Evolutionary conservation across 805 yeast species (phyloP).

Genomic region (Kregervanrija fluxuum): DNA sequence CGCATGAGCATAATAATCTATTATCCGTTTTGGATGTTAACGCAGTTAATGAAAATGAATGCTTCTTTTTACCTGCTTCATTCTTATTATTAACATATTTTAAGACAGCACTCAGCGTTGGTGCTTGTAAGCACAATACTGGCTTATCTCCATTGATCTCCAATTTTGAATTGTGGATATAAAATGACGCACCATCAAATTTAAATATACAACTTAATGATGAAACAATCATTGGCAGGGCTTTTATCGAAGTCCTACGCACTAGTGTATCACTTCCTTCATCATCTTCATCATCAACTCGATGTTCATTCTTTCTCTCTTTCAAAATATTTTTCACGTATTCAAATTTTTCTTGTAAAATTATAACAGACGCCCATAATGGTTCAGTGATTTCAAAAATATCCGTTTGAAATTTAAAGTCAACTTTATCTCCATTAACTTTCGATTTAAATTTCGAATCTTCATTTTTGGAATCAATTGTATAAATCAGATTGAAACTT

Average conservation of each 20-base stretch:
- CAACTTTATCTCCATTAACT: conserved; percentile 62
- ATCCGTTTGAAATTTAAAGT: conserved; percentile 54
- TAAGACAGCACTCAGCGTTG: conserved; percentile 56
- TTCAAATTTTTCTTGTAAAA: conserved; percentile 23
- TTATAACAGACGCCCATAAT: conserved; percentile 37
- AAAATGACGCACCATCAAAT: conserved; percentile 66
- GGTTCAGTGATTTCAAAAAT: conserved; percentile 50
- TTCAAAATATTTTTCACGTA: conserved; percentile 5
- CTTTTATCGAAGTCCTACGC: too few species aligned
- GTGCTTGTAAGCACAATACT: conserved; percentile 61
- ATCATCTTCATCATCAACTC: too few species aligned
- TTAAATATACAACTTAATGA: conserved; percentile 45
- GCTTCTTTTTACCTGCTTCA: conserved; percentile 30
- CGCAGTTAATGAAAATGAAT: conserved; percentile 43
- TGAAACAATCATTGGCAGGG: background rate
- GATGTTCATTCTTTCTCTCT: background rate
- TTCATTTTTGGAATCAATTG: conserved; percentile 19
- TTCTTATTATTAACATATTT: conserved; percentile 39
- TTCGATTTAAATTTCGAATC: conserved; percentile 33
- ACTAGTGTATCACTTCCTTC: too few species aligned
- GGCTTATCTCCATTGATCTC: conserved; percentile 35
- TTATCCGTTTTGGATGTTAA: conserved; percentile 67
- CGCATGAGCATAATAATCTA: conserved; percentile 61
- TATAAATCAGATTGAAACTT: conserved; percentile 51
- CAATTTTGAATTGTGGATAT: conserved; percentile 38